Evolutionary conservation across 306 rosid species (phyloP), one percentile per base, ranked within the genome.

Genomic region (Phaseolus lunatus): DNA sequence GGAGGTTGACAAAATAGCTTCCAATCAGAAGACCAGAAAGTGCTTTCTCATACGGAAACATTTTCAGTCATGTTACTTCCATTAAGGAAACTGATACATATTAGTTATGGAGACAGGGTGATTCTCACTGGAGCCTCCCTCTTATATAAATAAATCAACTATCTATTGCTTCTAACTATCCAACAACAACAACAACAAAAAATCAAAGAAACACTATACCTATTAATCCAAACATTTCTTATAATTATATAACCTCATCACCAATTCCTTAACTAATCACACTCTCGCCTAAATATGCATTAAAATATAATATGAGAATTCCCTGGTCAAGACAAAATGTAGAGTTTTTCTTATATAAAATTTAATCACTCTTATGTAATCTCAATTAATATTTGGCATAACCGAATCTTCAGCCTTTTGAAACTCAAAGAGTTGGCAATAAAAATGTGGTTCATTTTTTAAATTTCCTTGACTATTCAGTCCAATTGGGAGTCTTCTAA

Each of bases 1-100:
- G 88, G 83, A 81, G 87, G 93, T 91, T 87, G 97, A 93, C 97
- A 87, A 89, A 83, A 64, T 79, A 88, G 68, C 88, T 82, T 83
- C 90, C 92, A 86, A 89, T 90, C 11, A 76, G 48, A 88, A 80
- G 84, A 81, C 81, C 53, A 67, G 82, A 85, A 85, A 84, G 90
- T 90, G 95, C 88, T 86, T 84, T 89, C 90, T 71, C 84, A 81
- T 70, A 50, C 48, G 88, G 89, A 86, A 85, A 88, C 96, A 90
- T 84, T 70, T 81, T 53, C 20, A 33, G 76, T 77, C 78, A 74
- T 75, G 84, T 88, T 77, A 86, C 83, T 75, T 79, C 82, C 73
- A 69, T 68, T 69, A 80, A 80, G 89, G 89, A 86, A 73, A 83
- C 87, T 82, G 9, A 78, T 76, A 29, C 5, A 39, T 75, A 76